Evolutionary conservation across 1,139 yeast genomes (phyloP).

Genomic region (Zhuliangozyma blackwelliae): DNA sequence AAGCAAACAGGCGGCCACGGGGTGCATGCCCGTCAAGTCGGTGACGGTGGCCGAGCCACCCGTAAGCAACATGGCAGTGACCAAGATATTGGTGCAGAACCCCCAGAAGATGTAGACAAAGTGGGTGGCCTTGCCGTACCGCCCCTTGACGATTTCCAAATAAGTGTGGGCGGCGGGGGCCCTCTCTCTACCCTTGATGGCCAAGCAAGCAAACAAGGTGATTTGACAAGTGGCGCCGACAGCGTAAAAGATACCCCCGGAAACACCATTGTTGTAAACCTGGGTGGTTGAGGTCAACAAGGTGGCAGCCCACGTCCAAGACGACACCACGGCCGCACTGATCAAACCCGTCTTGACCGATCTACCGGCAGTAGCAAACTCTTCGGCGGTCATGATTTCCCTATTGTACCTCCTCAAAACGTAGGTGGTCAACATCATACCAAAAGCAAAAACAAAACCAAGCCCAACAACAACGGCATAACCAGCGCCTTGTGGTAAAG

Average conservation of each 20-base stretch:
- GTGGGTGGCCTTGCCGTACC: conserved; percentile 61
- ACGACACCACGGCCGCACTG: conserved; percentile 81
- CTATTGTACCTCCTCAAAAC: conserved; percentile 69
- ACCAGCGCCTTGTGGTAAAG: conserved; percentile 73
- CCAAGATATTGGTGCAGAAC: conserved; percentile 78
- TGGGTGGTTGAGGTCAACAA: conserved; percentile 72
- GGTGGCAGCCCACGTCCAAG: conserved; percentile 96
- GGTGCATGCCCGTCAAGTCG: conserved; percentile 78
- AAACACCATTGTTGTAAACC: conserved; percentile 71
- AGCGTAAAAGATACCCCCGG: conserved; percentile 50
- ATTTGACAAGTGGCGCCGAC: conserved; percentile 55
- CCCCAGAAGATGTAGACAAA: conserved; percentile 71
- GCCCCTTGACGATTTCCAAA: conserved; percentile 47
- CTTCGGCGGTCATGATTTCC: conserved; percentile 85
- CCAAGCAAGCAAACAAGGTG: conserved; percentile 48
- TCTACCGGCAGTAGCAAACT: conserved; percentile 84
- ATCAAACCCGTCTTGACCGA: conserved; percentile 77
- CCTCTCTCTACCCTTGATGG: conserved; percentile 52
- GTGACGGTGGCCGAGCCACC: conserved; percentile 82
- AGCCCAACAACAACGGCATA: conserved; percentile 87
- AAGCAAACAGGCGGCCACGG: conserved; percentile 75
- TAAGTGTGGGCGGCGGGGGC: conserved; percentile 59
- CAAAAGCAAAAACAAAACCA: conserved; percentile 74
- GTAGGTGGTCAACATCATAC: conserved; percentile 73
- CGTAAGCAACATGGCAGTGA: conserved; percentile 80